A percentile compares a stretch with the other conserved stretches of the same genome.
phyloP scores from a whole-genome alignment of 1,284 basidiomycete genomes.

The Stereum hirsutum region DNA sequence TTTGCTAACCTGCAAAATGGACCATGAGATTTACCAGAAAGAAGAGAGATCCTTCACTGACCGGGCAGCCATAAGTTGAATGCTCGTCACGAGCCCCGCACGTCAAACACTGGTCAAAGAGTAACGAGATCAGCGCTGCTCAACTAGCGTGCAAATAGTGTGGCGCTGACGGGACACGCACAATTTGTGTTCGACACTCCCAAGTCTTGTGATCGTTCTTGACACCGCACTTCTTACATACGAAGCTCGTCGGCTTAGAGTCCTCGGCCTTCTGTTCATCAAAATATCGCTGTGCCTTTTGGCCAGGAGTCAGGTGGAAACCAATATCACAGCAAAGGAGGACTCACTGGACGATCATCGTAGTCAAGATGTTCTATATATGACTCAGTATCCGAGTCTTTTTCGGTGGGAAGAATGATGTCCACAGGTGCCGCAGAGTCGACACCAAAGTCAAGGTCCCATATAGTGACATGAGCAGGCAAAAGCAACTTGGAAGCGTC shows the following conservation, averaged over 20 bases:
- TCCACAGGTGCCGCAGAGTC: conserved; percentile 28
- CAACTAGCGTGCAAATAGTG: too few relatives aligned
- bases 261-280: conserved; percentile 25
- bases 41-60: too few relatives aligned
- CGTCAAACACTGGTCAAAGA: conserved; percentile 62
- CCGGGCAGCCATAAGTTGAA: conserved; percentile 73
- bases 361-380: conserved; percentile 71
- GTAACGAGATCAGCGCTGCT: too few relatives aligned
- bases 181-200: conserved; percentile 60
- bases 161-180: conserved; percentile 25
- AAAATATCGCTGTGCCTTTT: conserved; percentile 58
- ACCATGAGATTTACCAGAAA: too few relatives aligned
- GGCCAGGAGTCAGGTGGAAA: too few relatives aligned
- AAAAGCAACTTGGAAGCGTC: conserved; percentile 32
- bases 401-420: conserved; percentile 32
- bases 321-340: too few relatives aligned
- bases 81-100: conserved; percentile 87
- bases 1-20: too few relatives aligned
- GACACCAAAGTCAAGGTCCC: conserved; percentile 24
- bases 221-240: conserved; percentile 68
- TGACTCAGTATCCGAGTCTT: conserved; percentile 38
- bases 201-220: conserved; percentile 57
- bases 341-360: conserved; percentile 48
- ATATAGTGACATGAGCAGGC: conserved; percentile 56
- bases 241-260: conserved; percentile 31